Evolutionary conservation across 225 moss, liverwort and hornwort species (phyloP).

Genomic region (Polytrichum commune): DNA sequence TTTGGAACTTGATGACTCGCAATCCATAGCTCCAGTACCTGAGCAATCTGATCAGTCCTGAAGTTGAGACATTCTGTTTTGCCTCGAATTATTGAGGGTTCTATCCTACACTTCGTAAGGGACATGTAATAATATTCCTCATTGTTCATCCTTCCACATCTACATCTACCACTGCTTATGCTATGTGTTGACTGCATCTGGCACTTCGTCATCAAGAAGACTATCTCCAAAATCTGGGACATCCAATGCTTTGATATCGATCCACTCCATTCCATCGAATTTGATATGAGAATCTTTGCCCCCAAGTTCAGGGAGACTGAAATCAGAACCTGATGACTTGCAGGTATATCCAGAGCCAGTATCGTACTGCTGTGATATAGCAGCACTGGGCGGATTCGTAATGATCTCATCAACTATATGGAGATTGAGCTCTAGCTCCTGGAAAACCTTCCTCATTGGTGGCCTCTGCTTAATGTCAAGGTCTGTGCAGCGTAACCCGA

Average conservation of each 20-base stretch:
- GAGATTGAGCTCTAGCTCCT: conserved; percentile 60
- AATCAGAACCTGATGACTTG: conserved; percentile 45
- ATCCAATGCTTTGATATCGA: conserved; percentile 46
- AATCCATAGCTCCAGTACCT: too few species aligned
- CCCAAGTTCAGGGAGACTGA: conserved; percentile 47
- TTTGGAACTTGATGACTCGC: too few species aligned
- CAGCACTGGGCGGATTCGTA: conserved; percentile 26
- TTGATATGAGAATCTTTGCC: conserved; percentile 52
- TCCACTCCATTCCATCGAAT: conserved; percentile 59
- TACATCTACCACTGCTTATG: not conserved
- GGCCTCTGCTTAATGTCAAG: conserved; percentile 55
- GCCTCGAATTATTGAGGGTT: too few species aligned
- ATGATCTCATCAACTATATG: conserved; percentile 36
- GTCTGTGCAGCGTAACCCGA: conserved; percentile 66
- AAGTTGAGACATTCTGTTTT: too few species aligned
- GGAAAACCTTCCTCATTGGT: conserved; percentile 46
- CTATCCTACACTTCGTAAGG: too few species aligned
- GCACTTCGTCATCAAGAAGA: conserved; percentile 12
- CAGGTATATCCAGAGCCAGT: conserved; percentile 20
- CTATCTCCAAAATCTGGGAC: conserved; percentile 30
- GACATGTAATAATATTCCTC: too few species aligned
- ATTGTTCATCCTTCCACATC: too few species aligned
- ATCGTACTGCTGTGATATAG: conserved; percentile 24
- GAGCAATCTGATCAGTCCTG: too few species aligned
- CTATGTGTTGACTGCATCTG: conserved; percentile 15